Evolutionary conservation across 2,329 filamentous ascomycete species (phyloP), one percentile per base, ranked within the genome.

Genomic region (Neopestalotiopsis sp.): DNA sequence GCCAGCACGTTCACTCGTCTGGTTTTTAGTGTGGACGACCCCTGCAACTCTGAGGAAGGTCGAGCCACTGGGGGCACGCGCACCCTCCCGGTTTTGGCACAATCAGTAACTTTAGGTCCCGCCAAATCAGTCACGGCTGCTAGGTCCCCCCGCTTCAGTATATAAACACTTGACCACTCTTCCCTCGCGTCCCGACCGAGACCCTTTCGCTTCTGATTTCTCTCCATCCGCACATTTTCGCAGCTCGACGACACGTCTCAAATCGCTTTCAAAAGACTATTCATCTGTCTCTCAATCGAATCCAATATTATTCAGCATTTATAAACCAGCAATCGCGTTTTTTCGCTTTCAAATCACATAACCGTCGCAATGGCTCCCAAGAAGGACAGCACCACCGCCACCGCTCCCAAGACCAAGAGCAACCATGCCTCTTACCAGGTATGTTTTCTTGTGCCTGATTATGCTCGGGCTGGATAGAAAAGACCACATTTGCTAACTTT

Each of bases 391-490:
- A 65, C 52, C 65, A 62, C 59, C 59, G 38, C 52, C n/a, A 49
- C 65, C 4, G 20, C 66, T 42, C 52, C 78, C 84, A 83, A 85
- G 81, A 77, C 86, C 81, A 84, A 88, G 82, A 75, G 79, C 74
- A 77, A 81, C 72, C 87, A 89, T 75, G 84, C 83, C 76, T 86
- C 85, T 72, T 90, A 90, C 81, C 88, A 89, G 85, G 88, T 89
- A 78, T 75, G 86, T 81, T 32, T 69, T 74, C 34, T 70, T 45
- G 68, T 24, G 2, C 38, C 69, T 60, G 64, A 66, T 40, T 6
- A 4, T n/a, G 13, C 28, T 60, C 70, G 66, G 73, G 57, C 20
- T 70, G 70, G 72, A 70, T 65, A 42, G 63, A 58, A 75, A 40
- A 70, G 63, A 63, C 59, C 69, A 68, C 69, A 68, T 65, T 62